Evolutionary conservation across 2,329 filamentous ascomycete genomes (phyloP), one percentile per base, ranked within the genome.

Genomic region (Malbranchea zuffiana): DNA sequence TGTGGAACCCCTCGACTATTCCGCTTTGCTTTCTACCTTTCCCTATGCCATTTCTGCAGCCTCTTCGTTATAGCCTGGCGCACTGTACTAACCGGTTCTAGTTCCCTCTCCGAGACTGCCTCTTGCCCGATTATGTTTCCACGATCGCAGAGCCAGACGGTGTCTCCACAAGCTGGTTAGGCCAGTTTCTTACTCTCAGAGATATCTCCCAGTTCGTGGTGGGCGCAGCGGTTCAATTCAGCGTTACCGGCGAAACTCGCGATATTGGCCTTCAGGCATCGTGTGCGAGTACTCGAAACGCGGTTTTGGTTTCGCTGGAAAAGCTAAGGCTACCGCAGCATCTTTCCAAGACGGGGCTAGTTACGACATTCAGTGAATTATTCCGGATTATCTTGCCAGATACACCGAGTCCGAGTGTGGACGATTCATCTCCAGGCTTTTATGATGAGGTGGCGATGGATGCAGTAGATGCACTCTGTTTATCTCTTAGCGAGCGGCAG

Each of bases 191-290:
- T 3, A 53, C 61, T 0, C 50, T 65, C 7, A 48, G 59, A 40
- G 61, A 65, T 47, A 48, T 63, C 6, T 53, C 57, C 0, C 55
- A 59, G 8, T 64, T 60, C 35, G 50, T 62, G 2, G 52, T 63
- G 6, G 60, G 54, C 8, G 60, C 61, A 8, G 62, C 57, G 1
- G 39, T 65, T 17, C 61, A 65, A 29, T 58, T 60, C 39, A 44
- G 49, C 3, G 54, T 56, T 8, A 58, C 60, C 33, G 44, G 50
- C 32, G 60, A 60, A 31, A 55, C 48, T 4, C 48, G 50, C n/a
- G 53, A 61, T 45, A 27, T 54, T 15, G 52, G 48, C 6, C 51
- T 64, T 5, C 54, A 56, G 32, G 42, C 53, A 3, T 49, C 54
- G 1, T 59, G 57, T 6, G 53, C 56, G 6, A 50, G 49, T 19